Base-by-base conservation (phyloP, 371 early-diverging fungal species). In the Nosema muscidifuracis region DNA sequence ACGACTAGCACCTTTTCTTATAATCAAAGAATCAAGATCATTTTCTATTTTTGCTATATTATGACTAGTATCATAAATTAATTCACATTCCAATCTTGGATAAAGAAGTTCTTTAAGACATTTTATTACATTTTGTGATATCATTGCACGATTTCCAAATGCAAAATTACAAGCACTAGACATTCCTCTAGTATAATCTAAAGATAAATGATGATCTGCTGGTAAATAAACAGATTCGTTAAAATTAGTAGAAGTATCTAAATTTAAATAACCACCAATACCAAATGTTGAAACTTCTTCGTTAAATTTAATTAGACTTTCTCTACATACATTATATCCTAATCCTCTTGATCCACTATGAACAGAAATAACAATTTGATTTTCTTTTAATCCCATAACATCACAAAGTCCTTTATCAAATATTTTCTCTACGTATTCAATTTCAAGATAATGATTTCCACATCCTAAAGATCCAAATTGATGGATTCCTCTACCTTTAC, bases 381-480 rank as follows among this genome's bases (percentile, higher is more conserved):
- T 66, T 60, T 57, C 44, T 53, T 73, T 66, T n/a, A 83, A 33
- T 16, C 67, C 66, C 20, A 82, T 28, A 2, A n/a, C 16, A 7
- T 71, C 31, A 31, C 69, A 66, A 50, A 22, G 60, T 24, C 76
- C 74, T 38, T 66, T 47, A 61, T 77, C 67, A 66, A 51, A 79
- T 30, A 84, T 65, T 60, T 83, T 58, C 20, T 53, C 69, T 7
- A 84, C 81, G 20, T 58, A 30, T 56, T 82, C 77, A 10, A 84
- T 67, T 66, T 84, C 84, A n/a, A 81, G 20, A 51, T 79, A 84
- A 71, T 84, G 84, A 63, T 84, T 84, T 6, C 84, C 84, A 26
- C 65, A 30, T 43, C 84, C 84, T 28, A 84, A 61, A 33, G 76
- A 74, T 2, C 81, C 83, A 31, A 84, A 51, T 26, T 78, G 74